Conservation (phyloP, 2,329 filamentous ascomycete species). For the Thelonectria discophora region DNA sequence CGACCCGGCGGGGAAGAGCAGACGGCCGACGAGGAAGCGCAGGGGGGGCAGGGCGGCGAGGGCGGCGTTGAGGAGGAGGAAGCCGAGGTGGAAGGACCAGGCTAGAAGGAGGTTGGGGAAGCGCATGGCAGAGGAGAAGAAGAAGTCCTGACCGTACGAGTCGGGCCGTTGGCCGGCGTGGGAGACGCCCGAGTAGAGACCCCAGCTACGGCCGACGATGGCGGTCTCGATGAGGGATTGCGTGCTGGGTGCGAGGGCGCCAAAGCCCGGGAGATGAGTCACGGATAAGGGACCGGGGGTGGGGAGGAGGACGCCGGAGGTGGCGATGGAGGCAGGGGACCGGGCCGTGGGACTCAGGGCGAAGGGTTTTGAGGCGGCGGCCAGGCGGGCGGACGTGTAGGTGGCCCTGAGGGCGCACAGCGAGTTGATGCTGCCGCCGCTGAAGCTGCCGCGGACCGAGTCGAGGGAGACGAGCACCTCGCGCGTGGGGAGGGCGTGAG, state of each 20-base stretch:
- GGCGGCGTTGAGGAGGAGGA: constrained; percentile 18
- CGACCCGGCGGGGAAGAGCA: constrained; percentile 30
- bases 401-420: constrained; percentile 19
- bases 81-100: constrained; percentile 14
- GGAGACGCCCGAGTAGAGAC: constrained; percentile 12
- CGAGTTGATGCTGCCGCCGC: constrained; percentile 33
- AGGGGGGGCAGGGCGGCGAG: constrained; percentile 23
- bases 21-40: constrained; percentile 20
- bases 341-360: not conserved
- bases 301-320: constrained; percentile 8
- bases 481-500: constrained; percentile 23
- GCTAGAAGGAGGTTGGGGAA: constrained; percentile 4
- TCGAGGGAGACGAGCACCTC: constrained; percentile 29
- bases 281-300: constrained; percentile 5
- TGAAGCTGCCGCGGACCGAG: constrained; percentile 23
- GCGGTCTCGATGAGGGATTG: constrained; percentile 28
- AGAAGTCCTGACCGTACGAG: constrained; percentile 17
- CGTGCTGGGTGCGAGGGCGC: constrained; percentile 20
- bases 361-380: constrained; percentile 11
- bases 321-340: not conserved
- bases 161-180: constrained; percentile 4
- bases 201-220: constrained; percentile 35
- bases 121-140: constrained; percentile 17
- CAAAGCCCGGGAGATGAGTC: constrained; percentile 3
- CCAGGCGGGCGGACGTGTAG: constrained; percentile 3